A percentile compares a stretch with the other conserved stretches of the same genome.
Conservation (phyloP, 257 asterid species). For the Schizonepeta tenuifolia region DNA sequence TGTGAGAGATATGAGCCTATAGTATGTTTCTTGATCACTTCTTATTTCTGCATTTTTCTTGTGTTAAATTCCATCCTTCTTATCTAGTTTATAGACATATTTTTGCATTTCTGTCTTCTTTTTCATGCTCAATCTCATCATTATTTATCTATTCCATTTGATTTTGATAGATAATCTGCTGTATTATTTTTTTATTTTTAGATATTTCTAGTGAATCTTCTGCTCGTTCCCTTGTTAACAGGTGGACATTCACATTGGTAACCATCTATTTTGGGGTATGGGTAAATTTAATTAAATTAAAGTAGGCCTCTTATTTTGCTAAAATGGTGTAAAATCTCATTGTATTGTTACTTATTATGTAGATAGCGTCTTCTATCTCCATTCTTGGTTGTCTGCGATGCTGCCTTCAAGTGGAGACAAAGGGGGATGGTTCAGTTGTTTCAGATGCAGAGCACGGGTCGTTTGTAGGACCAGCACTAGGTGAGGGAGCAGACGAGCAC, state of each 20-base stretch:
- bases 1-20: neutral
- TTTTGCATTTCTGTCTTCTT: too few species aligned
- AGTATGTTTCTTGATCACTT: conserved; percentile 1
- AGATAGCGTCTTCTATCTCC: conserved; percentile 73
- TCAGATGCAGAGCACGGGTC: conserved; percentile 58
- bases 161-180: neutral
- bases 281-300: too few species aligned
- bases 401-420: conserved; percentile 34
- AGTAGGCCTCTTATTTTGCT: neutral
- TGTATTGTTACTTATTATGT: conserved; percentile 31
- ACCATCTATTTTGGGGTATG: conserved; percentile 87
- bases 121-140: too few species aligned
- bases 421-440: conserved; percentile 28
- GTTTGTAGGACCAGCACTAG: conserved; percentile 39
- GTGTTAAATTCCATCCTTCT: neutral
- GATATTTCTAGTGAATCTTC: neutral
- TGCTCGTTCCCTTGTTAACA: conserved; percentile 44
- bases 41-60: neutral
- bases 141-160: neutral
- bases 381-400: conserved; percentile 53
- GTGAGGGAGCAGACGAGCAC: conserved; percentile 39
- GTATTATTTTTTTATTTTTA: too few species aligned
- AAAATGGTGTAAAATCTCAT: neutral
- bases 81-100: neutral
- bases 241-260: conserved; percentile 92